phyloP scores from a whole-genome alignment of 805 yeast species.

The Blastobotrys mokoenaii region DNA sequence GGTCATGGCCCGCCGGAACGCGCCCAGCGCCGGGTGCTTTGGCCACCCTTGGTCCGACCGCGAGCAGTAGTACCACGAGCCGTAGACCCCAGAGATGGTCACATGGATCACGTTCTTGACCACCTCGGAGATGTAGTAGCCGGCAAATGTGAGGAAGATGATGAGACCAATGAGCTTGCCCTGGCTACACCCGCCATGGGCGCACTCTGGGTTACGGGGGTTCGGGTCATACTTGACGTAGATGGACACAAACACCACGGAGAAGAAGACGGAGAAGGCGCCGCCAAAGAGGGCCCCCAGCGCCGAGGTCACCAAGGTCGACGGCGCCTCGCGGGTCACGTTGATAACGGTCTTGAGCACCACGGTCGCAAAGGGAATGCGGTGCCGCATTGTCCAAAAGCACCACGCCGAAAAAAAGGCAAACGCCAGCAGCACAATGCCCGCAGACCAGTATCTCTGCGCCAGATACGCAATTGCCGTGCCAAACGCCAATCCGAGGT shows the following conservation, averaged over 20 bases:
- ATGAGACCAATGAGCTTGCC: constrained; percentile 59
- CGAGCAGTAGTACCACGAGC: constrained; percentile 84
- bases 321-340: constrained; percentile 66
- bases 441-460: constrained; percentile 68
- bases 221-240: constrained; percentile 60
- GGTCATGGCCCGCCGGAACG: constrained; percentile 72
- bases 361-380: constrained; percentile 70
- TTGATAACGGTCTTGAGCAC: constrained; percentile 65
- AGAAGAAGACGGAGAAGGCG: constrained; percentile 57
- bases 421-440: constrained; percentile 62
- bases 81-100: constrained; percentile 75
- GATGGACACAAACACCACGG: constrained; percentile 61
- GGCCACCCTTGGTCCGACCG: constrained; percentile 74
- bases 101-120: constrained; percentile 73
- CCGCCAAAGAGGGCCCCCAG: constrained; percentile 53
- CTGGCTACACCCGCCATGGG: constrained; percentile 49
- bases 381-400: constrained; percentile 60
- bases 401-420: constrained; percentile 56
- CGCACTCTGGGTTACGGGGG: constrained; percentile 40
- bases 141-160: constrained; percentile 71
- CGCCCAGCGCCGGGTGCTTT: constrained; percentile 67
- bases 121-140: constrained; percentile 77
- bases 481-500: constrained; percentile 61
- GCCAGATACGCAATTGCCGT: constrained; percentile 69
- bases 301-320: constrained; percentile 52